Conservation (phyloP, 352 stramenopile genomes). For the Globisporangium apiculatum region DNA sequence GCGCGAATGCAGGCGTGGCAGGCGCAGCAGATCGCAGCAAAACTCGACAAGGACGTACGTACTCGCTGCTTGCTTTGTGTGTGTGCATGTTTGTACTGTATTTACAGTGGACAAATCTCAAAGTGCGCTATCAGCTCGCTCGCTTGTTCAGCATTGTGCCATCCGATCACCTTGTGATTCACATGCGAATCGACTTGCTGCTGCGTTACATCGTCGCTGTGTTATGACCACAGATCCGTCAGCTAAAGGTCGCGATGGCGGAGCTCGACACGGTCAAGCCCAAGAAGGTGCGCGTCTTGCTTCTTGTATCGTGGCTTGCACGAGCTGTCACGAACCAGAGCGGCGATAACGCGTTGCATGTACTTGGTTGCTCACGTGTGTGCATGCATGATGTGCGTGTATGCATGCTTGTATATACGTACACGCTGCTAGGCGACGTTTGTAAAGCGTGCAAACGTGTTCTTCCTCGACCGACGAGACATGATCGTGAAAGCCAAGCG, state of each 20-base stretch:
- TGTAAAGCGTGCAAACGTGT: conserved; percentile 61
- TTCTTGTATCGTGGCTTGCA: too few species aligned
- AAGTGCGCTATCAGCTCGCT: not conserved
- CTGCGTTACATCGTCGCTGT: too few species aligned
- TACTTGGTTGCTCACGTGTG: not conserved
- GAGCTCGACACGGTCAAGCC: conserved; percentile 64
- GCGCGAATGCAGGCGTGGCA: conserved; percentile 23
- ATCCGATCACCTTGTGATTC: not conserved
- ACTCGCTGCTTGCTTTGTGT: not conserved
- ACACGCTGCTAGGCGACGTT: conserved; percentile 40
- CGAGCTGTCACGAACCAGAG: too few species aligned
- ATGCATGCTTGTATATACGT: not conserved
- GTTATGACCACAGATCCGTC: conserved; percentile 43
- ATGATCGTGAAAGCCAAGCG: conserved; percentile 62
- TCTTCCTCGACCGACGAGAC: conserved; percentile 67
- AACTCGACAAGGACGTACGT: conserved; percentile 14
- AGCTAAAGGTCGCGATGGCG: conserved; percentile 65
- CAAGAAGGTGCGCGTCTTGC: conserved; percentile 40
- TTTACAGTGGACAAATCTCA: too few species aligned
- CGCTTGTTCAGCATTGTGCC: too few species aligned
- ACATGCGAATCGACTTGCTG: not conserved
- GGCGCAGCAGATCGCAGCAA: conserved; percentile 27
- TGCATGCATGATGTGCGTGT: too few species aligned
- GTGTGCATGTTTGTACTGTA: not conserved
- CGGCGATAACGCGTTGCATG: not conserved